Base-by-base conservation (phyloP, 345 rosid genomes). In the Cardamine resedifolia region DNA sequence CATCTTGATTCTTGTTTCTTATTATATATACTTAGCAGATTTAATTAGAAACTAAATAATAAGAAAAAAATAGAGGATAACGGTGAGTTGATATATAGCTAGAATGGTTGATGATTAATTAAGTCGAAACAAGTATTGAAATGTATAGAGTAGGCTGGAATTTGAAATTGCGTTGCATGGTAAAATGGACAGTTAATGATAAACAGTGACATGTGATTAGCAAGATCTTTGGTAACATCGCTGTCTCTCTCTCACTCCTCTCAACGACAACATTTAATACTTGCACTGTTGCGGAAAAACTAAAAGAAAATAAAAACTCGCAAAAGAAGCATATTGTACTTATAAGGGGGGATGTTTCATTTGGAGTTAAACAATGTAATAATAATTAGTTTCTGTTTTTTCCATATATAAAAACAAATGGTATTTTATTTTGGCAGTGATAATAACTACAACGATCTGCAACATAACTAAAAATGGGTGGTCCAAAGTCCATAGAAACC, bases 171-270 rank as follows among this genome's bases (percentile, higher is more conserved):
- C 27, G 15, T 66, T 58, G 53, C 61, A 66, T 65, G 60, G 34
- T 34, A 44, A 16, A 27, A 49, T 28, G 45, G 66, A 49, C 66
- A 36, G 72, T 73, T 58, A 64, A 66, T 66, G 41, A 66, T 26
- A n/a, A 66, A 66, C 44, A 66, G 67, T 14, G 66, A 66, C 61
- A 58, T 58, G 78, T 74, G 78, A 38, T 73, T 47, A 64, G 64
- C 24, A 57, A 34, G 51, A 64, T 58, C 55, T 67, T 74, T 67
- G 61, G 68, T 67, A 67, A 74, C 78, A 66, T 67, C 68, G 47
- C 48, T 67, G 68, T 74, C 68, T 74, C 73, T 18, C 21, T 21
- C 24, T 56, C 48, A 6, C 49, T 44, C 49, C 45, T 47, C 51
- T 65, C 66, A 23, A 66, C 56, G 68, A 67, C 68, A 74, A 18